Percentiles rank a stretch among this genome's conserved stretches.
These are phyloP conservation scores for Thoreauomyces humboldtii DNA, from an alignment of 192 early-diverging fungal species.

Conservation along the genomic window DNA sequence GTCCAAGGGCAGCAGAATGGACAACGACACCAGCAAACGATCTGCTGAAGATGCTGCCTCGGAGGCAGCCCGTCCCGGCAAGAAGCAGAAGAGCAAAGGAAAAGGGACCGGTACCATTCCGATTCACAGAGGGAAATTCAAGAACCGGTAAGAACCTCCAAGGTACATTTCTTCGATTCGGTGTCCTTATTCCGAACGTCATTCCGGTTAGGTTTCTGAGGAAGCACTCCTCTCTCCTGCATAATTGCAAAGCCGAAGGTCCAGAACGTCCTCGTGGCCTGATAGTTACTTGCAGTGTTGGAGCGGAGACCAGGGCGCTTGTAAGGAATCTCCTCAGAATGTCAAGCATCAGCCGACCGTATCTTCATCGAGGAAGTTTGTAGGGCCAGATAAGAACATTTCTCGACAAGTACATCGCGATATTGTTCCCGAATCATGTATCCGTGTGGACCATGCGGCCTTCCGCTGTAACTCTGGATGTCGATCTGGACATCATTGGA, in stretches of 20 bases:
- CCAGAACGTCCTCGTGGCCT: constrained; percentile 18
- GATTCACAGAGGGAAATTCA: constrained; percentile 28
- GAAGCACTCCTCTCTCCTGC: constrained; percentile 29
- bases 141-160: too few species aligned
- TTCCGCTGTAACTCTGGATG: constrained; percentile 13
- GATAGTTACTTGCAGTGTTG: constrained; percentile 23
- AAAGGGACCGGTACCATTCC: constrained; percentile 27
- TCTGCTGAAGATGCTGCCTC: background rate
- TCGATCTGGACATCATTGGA: constrained; percentile 29
- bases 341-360: too few species aligned
- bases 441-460: constrained; percentile 9
- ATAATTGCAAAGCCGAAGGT: background rate
- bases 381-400: constrained; percentile 32
- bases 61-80: background rate
- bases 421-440: constrained; percentile 26
- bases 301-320: constrained; percentile 29
- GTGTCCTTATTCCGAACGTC: too few species aligned
- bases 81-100: background rate
- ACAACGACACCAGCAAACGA: too few species aligned
- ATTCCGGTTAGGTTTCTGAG: too few species aligned
- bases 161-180: too few species aligned
- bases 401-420: constrained; percentile 15
- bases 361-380: too few species aligned
- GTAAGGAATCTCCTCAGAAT: too few species aligned
- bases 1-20: too few species aligned